Evolutionary conservation across 2,329 filamentous ascomycete species (phyloP).

Genomic region (Diplodia corticola): DNA sequence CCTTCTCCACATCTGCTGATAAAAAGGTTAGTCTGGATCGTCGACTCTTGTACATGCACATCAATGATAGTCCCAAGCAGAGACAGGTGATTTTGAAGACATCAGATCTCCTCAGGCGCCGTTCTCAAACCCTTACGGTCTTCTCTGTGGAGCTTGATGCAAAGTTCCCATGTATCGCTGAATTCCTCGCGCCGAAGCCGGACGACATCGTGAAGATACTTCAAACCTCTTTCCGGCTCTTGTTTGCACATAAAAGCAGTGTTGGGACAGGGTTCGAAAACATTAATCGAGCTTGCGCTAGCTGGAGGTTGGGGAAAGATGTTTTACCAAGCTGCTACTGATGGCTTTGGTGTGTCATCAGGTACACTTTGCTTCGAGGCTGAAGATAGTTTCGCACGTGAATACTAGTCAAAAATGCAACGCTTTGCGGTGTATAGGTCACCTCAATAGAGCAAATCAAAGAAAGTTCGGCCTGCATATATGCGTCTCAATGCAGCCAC

Average conservation of each 20-base stretch:
- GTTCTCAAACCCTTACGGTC: not conserved
- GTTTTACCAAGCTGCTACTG: not conserved
- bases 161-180: not conserved
- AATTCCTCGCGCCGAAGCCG: not conserved
- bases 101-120: not conserved
- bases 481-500: not conserved
- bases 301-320: not conserved
- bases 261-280: not conserved
- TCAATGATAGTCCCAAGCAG: not conserved
- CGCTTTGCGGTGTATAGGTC: not conserved
- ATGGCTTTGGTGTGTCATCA: not conserved
- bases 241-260: not conserved
- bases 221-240: not conserved
- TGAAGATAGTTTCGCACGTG: not conserved
- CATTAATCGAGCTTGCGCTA: not conserved
- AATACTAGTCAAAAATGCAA: not conserved
- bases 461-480: not conserved
- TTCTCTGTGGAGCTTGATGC: not conserved
- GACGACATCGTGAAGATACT: not conserved
- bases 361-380: not conserved
- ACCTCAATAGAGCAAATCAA: not conserved
- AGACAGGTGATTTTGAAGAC: not conserved
- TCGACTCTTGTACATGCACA: not conserved
- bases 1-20: not conserved
- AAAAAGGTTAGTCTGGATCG: not conserved